Base-by-base conservation (phyloP, 192 early-diverging fungal genomes). In the Linnemannia exigua region DNA sequence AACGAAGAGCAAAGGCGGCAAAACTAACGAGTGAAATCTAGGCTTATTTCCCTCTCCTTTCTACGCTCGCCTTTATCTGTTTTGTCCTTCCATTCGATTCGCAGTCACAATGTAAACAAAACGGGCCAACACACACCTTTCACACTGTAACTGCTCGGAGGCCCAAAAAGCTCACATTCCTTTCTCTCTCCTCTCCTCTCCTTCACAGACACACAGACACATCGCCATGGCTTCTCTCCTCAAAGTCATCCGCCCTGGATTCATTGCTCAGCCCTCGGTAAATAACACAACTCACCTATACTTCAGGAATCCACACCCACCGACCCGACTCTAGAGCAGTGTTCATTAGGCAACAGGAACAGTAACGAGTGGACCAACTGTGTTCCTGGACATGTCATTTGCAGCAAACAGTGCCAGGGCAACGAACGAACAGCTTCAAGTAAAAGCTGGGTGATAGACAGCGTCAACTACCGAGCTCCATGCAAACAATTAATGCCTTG, bases 231-330 rank as follows among this genome's bases (percentile, higher is more conserved):
- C 83, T 41, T 85, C 83, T 15, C 68, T 85, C 17, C 46, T 79
- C 38, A 85, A 54, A 52, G 31, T 72, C 67, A 36, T 74, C 74
- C 83, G 83, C 52, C 77, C 77, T 25, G 77, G 81, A 77, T 58
- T 82, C 74, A 38, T 78, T 41, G 47, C 72, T 33, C 81, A 77
- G 71, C 81, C 70, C n/a, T 83, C 81, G 81, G 81, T 83, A 83
- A 74, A 17, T 41, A 63, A 15, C 20, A 1, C 12, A 9, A 54
- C 2, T 11, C 22, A 44, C 28, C 9, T 15, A n/a, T 8, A 54
- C 22, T 5, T 11, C 58, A 11, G 58, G n/a, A 63, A 20, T 52
- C 28, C 5, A 9, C 41, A 44, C 9, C 41, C 5, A 44, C 41
- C 9, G 41, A 44, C n/a, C n/a, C n/a, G n/a, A 9, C 41, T 44